Percentiles rank a stretch among this genome's conserved stretches.
phyloP scores from a whole-genome alignment of 371 early-diverging fungal genomes.

The Syncephalis fuscata region DNA sequence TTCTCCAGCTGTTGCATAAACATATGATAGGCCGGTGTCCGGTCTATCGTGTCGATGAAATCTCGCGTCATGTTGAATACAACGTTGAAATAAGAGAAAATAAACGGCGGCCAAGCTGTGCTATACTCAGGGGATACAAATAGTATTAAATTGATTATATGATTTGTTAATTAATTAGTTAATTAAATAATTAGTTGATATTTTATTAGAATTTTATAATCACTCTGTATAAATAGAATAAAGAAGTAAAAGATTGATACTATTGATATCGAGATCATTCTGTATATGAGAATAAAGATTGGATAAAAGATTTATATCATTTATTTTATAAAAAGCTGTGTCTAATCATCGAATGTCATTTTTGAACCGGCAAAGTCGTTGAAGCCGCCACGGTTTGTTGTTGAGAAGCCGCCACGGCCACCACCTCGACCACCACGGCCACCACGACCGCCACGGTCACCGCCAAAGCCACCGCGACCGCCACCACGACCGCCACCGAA shows the following conservation, averaged over 20 bases:
- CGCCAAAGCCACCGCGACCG: constrained; percentile 22
- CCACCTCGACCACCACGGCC: constrained; percentile 15
- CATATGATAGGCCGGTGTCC: constrained; percentile 49
- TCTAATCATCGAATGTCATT: constrained; percentile 12
- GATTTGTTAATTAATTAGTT: no score
- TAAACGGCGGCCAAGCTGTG: no score
- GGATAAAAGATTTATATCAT: no score
- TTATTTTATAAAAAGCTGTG: background rate
- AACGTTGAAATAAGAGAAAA: no score
- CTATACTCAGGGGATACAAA: no score
- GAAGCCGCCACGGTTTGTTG: constrained; percentile 18
- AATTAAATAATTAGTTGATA: no score
- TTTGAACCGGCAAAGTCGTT: constrained; percentile 16
- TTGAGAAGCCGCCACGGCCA: constrained; percentile 14
- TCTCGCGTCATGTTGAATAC: background rate
- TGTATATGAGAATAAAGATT: no score
- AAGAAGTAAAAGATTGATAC: no score
- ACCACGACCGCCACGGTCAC: constrained; percentile 22
- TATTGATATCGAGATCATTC: no score
- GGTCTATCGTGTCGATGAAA: constrained; percentile 36
- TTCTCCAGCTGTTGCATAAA: constrained; percentile 53
- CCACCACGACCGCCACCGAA: constrained; percentile 18
- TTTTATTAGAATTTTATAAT: no score
- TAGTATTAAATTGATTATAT: no score
- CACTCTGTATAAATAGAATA: no score